Evolutionary conservation across 2,329 filamentous ascomycete species (phyloP), one percentile per base, ranked within the genome.

Genomic region (Epichloe elymi): DNA sequence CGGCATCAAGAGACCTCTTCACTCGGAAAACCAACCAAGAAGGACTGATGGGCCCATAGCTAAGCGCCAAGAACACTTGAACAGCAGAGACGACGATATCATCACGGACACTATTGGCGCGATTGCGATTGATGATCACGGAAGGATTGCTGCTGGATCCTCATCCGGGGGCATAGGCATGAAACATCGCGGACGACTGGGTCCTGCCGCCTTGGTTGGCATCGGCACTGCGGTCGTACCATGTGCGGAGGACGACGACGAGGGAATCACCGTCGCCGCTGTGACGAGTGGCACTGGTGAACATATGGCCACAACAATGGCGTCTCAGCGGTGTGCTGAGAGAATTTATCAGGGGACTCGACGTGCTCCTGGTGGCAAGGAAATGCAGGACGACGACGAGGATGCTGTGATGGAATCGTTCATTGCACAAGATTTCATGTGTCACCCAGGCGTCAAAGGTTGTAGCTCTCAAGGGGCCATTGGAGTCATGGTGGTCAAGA

Each of bases 101-200:
- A 78, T 98, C 59, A 94, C 85, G 3, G 93, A 98, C 70, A 98
- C 93, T 12, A 89, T 98, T 53, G 93, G 94, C 43, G 93, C 90
- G 30, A 95, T 98, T 62, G 93, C 89, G 11, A 83, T 98, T 56
- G 93, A 98, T 61, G 77, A 78, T 47, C 79, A 77, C 58, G 93
- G 93, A 15, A 84, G 85, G 53, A 95, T 98, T 62, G 91, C 94
- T 4, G 93, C 91, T 4, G 93, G 86, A 15, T 95, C 93, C 2
- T 98, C 93, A 2, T 98, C 94, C 15, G 93, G 93, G 5, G 93
- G 93, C 1, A 98, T 98, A 63, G 91, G 93, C 30, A 96, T 98
- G 91, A 98, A 98, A 65, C 90, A 95, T 66, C 81, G 82, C 54
- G 94, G 93, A 5, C 85, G 93, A 37, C 79, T 95, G 55, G 94